Base-by-base conservation (phyloP, 345 rosid genomes). In the Psidium friedrichsthalianum region DNA sequence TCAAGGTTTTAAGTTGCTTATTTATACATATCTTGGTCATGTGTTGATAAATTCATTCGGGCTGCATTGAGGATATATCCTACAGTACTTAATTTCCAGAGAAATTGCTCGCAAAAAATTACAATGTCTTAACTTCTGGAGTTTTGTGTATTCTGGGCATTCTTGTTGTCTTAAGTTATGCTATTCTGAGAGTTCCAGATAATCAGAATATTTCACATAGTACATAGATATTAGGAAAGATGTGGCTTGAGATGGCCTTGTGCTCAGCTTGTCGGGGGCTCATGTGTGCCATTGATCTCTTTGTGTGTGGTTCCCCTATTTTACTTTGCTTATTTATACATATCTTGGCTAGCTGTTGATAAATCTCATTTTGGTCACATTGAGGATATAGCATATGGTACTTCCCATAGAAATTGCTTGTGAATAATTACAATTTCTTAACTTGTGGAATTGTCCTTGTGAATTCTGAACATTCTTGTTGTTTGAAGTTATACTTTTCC, bases 1-100 rank as follows among this genome's bases (percentile, higher is more conserved):
- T 96, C 98, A 87, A 96, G 99, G 98, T 96, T 92, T 87, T 74
- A 83, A 87, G 88, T 86, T 86, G 87, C 85, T 85, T 85, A 88
- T 85, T 78, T 84, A 29, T 84, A 51, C 86, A 36, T 78, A 74
- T 74, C 76, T 83, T 87, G 64, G 59, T n/a, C 84, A 82, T 29
- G 15, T 85, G 56, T 42, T 61, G 29, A 49, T 55, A 82, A 55
- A 36, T 57, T 27, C 51, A 56, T 82, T 82, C 85, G 83, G 74
- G 59, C 56, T n/a, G 27, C 52, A 14, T 54, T 11, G 49, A 82
- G 57, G 44, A 51, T 54, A 51, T 51, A 12, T 69, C 7, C 1
- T 2, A 9, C 0, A 6, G 25, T 36, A 42, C 80, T 69, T 69
- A 69, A 69, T 36, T 69, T 47, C 47, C 47, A 69, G 18, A 69